Conservation (phyloP, 2,329 filamentous ascomycete genomes). For the Alternaria metachromatica region DNA sequence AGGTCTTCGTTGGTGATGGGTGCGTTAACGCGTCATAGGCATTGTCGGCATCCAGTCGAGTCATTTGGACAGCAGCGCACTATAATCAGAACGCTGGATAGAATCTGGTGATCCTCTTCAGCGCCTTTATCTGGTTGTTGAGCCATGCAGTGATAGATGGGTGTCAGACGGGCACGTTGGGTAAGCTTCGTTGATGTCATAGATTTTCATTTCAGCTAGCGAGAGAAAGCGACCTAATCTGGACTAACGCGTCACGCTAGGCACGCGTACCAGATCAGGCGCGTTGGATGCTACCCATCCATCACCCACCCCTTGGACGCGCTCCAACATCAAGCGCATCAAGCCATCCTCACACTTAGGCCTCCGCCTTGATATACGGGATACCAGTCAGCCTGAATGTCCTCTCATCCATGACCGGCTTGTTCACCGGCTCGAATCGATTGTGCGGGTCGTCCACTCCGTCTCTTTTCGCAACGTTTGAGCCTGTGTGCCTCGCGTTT, state of each 20-base stretch:
- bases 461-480: slow-evolving; percentile 41
- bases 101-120: background rate
- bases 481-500: slow-evolving; percentile 44
- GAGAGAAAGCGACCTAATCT: background rate
- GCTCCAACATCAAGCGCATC: background rate
- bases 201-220: background rate
- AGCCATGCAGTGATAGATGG: background rate
- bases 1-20: background rate
- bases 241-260: background rate
- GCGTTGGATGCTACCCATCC: background rate
- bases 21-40: background rate
- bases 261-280: background rate
- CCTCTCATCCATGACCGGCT: slow-evolving; percentile 50
- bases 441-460: slow-evolving; percentile 44
- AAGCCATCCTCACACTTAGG: background rate
- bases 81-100: background rate
- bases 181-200: background rate
- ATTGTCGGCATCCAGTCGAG: background rate
- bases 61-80: background rate
- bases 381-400: slow-evolving; percentile 58
- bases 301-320: background rate
- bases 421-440: slow-evolving; percentile 49
- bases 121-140: background rate
- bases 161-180: background rate
- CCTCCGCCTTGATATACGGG: slow-evolving; percentile 46